Conservation (phyloP, 2,329 filamentous ascomycete genomes). For the Teratosphaeria zuluensis region DNA sequence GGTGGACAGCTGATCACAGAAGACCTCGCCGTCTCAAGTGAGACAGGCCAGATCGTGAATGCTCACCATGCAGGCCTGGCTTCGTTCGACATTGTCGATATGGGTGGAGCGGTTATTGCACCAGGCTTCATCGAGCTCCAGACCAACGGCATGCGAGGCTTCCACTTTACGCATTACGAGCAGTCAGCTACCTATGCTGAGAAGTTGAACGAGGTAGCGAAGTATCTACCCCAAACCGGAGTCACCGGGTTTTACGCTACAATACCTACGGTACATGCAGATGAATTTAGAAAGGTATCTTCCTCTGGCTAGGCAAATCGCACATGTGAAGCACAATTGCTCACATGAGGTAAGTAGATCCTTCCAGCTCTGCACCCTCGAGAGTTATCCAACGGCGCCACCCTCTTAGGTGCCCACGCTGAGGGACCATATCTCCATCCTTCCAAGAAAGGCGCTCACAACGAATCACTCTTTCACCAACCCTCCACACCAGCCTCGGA, state of each 20-base stretch:
- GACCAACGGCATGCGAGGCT: slow-evolving; percentile 44
- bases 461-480: slow-evolving; percentile 34
- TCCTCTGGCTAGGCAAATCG: not conserved
- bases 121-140: slow-evolving; percentile 49
- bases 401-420: slow-evolving; percentile 46
- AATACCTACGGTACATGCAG: slow-evolving; percentile 39
- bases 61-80: slow-evolving; percentile 35
- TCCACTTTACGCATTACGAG: slow-evolving; percentile 45
- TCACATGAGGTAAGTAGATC: slow-evolving; percentile 25
- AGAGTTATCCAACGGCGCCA: slow-evolving; percentile 34
- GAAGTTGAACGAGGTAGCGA: slow-evolving; percentile 38
- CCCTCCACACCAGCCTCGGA: slow-evolving; percentile 25
- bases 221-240: slow-evolving; percentile 41
- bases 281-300: slow-evolving; percentile 35
- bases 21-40: slow-evolving; percentile 36
- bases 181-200: slow-evolving; percentile 32
- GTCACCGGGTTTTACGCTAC: slow-evolving; percentile 47
- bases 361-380: slow-evolving; percentile 39
- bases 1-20: slow-evolving; percentile 32
- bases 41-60: slow-evolving; percentile 34
- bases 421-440: slow-evolving; percentile 48
- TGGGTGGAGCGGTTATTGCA: slow-evolving; percentile 42
- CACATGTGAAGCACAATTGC: not conserved
- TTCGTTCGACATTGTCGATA: slow-evolving; percentile 32
- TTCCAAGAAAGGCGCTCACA: slow-evolving; percentile 46